Base-by-base conservation (phyloP, 2,329 filamentous ascomycete species). In the Claviceps fusiformis region DNA sequence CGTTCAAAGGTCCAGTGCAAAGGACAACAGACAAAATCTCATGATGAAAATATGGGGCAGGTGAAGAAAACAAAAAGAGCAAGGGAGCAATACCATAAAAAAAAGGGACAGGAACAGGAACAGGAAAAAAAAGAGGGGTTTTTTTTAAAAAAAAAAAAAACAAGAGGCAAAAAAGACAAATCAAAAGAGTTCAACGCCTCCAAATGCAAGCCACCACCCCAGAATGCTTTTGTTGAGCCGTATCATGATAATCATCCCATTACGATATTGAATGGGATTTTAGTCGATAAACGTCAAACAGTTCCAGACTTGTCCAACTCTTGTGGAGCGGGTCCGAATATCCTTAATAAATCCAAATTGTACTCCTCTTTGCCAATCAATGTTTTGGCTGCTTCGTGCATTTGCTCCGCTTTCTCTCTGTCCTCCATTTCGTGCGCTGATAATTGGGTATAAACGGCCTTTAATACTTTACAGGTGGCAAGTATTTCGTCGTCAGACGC, bases 131-230 rank as follows among this genome's bases (percentile, higher is more conserved):
- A 59, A 58, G n/a, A 11, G 9, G n/a, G n/a, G n/a, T n/a, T n/a
- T n/a, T n/a, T n/a, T n/a, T n/a, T n/a, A 11, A 19, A 50, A 39
- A 44, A 50, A 27, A 47, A 54, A 37, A n/a, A 31, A 53, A 31
- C 5, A n/a, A 54, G 35, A 57, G 46, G 58, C 57, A 52, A 57
- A 59, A 57, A 49, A 37, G 59, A 59, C 58, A 59, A 59, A 63
- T 58, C 58, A 4, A 59, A 58, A 63, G 62, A 55, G 55, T 56
- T 61, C 63, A 71, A 71, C 69, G 68, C 69, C 69, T 62, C 65
- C 62, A 58, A 64, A 71, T 71, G 69, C 68, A 50, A 71, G 63
- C 64, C 64, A 60, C 64, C 63, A 55, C 59, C 63, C 63, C 62
- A n/a, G 55, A 55, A 61, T 60, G 60, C 59, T 67, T 64, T 66